Evolutionary conservation across 768 basidiomycete species (phyloP), one percentile per base, ranked within the genome.

Genomic region (Hericium alpestre): DNA sequence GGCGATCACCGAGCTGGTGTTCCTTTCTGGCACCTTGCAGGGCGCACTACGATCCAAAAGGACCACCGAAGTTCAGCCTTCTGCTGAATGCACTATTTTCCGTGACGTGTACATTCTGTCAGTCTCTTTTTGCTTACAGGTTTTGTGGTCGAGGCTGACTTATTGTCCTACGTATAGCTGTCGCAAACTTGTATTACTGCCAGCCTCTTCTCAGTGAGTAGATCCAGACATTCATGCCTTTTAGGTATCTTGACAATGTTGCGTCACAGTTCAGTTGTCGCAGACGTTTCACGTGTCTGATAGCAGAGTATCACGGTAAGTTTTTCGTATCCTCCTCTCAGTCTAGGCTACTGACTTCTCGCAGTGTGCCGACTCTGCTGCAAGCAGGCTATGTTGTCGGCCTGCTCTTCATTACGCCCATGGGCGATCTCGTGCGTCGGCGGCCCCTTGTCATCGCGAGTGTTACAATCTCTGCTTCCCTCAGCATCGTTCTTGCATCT

Each of bases 401-500:
- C 4, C 75, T 92, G 8, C 67, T 93, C 3, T 69, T 93, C 43
- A 80, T 94, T 54, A 80, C 87, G 0, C 92, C 93, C 1, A 73
- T 91, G 0, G 92, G 93, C 7, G 92, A 95, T 67, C 77, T 93
- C 22, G 77, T 91, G 25, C 84, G 87, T 18, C 74, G 91, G 38
- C 76, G 92, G 13, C 84, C 81, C 49, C 74, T 95, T 0, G 76
- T 87, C 37, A 73, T 94, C 18, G 71, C 85, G 40, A 61, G 77
- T 1, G 49, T 78, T 18, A 80, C 83, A 0, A 39, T 47, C n/a
- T 41, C 46, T 4, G 76, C 79, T 0, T 63, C 75, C 3, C 72
- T 95, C 3, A 81, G 86, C 0, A 81, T 93, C 51, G 90, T 86
- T 0, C 75, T 93, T 0, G 78, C 86, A 0, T 61, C 88, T 12